Percentiles rank a stretch among this genome's conserved stretches.
These are phyloP conservation scores for Elasticomyces elasticus DNA, from an alignment of 495 filamentous ascomycete species.

Conservation along the genomic window DNA sequence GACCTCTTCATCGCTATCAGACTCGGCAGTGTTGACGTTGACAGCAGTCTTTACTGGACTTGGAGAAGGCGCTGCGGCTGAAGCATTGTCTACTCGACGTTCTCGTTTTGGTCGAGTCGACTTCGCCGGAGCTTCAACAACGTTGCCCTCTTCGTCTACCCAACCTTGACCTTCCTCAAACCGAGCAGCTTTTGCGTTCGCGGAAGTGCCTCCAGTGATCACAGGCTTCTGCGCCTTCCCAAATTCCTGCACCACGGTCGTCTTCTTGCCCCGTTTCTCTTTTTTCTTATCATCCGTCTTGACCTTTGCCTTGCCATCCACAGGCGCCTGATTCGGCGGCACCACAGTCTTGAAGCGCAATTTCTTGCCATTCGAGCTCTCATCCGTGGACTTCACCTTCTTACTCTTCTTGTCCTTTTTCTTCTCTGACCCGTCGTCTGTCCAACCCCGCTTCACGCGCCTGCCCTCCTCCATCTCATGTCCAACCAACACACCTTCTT, in stretches of 20 bases:
- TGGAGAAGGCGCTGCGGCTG: not conserved
- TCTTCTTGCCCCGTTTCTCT: slow-evolving; percentile 41
- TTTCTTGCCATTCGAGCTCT: slow-evolving; percentile 1
- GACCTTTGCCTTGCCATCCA: slow-evolving; percentile 29
- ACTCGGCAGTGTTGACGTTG: not conserved
- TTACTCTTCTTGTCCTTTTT: slow-evolving; percentile 39
- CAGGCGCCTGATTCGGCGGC: slow-evolving; percentile 8
- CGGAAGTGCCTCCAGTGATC: slow-evolving; percentile 52
- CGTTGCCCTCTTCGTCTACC: slow-evolving; percentile 67
- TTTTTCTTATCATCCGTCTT: slow-evolving; percentile 47
- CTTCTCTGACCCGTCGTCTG: slow-evolving; percentile 40
- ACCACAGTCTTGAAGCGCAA: slow-evolving; percentile 15
- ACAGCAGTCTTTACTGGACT: not conserved
- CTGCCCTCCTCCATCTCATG: slow-evolving; percentile 61
- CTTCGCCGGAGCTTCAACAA: slow-evolving; percentile 50
- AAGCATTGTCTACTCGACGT: slow-evolving; percentile 8
- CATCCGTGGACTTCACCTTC: slow-evolving; percentile 33
- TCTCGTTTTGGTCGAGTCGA: slow-evolving; percentile 19
- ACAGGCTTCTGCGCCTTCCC: slow-evolving; percentile 66
- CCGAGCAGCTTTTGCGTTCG: slow-evolving; percentile 37
- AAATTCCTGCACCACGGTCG: slow-evolving; percentile 71
- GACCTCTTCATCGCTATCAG: not conserved
- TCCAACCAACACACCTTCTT: slow-evolving; percentile 54
- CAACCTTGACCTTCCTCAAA: slow-evolving; percentile 77
- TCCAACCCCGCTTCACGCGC: slow-evolving; percentile 87